Evolutionary conservation across 495 filamentous ascomycete genomes (phyloP).

Genomic region (Penicillium atrosanguineum): DNA sequence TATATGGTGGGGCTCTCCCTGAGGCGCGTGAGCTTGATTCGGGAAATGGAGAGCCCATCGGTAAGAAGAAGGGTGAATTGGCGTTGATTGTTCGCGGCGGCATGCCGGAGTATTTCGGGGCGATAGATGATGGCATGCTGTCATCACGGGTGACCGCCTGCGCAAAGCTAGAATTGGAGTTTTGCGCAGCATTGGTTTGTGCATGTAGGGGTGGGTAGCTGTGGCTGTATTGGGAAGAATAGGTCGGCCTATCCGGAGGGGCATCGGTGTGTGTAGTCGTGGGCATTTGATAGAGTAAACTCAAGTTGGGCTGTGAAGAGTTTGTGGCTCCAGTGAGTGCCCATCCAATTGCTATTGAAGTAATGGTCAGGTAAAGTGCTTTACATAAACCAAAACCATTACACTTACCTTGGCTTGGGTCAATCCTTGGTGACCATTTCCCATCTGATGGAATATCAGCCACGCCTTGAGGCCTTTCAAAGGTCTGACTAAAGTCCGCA

Average conservation of each 20-base stretch:
- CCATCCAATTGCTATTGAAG: slow-evolving; percentile 62
- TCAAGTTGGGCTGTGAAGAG: slow-evolving; percentile 75
- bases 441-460: slow-evolving; percentile 29
- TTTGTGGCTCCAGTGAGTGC: slow-evolving; percentile 79
- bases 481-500: slow-evolving; percentile 21
- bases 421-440: slow-evolving; percentile 42
- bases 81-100: slow-evolving; percentile 12
- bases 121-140: slow-evolving; percentile 14
- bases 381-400: neutral
- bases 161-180: slow-evolving; percentile 21
- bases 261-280: slow-evolving; percentile 22
- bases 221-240: slow-evolving; percentile 37
- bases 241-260: slow-evolving; percentile 18
- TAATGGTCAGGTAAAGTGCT: neutral
- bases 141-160: slow-evolving; percentile 19
- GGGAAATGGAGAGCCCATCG: slow-evolving; percentile 30
- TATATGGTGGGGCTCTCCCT: slow-evolving; percentile 42
- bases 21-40: slow-evolving; percentile 23
- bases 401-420: slow-evolving; percentile 51
- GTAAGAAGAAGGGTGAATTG: slow-evolving; percentile 29
- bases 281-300: slow-evolving; percentile 64
- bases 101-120: slow-evolving; percentile 21
- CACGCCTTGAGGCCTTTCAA: slow-evolving; percentile 25
- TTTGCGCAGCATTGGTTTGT: slow-evolving; percentile 19
- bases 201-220: slow-evolving; percentile 28